Percentiles rank a stretch among this genome's conserved stretches.
These are phyloP conservation scores for Anisodus tanguticus DNA, from an alignment of 257 asterid genomes.

Conservation along the genomic window DNA sequence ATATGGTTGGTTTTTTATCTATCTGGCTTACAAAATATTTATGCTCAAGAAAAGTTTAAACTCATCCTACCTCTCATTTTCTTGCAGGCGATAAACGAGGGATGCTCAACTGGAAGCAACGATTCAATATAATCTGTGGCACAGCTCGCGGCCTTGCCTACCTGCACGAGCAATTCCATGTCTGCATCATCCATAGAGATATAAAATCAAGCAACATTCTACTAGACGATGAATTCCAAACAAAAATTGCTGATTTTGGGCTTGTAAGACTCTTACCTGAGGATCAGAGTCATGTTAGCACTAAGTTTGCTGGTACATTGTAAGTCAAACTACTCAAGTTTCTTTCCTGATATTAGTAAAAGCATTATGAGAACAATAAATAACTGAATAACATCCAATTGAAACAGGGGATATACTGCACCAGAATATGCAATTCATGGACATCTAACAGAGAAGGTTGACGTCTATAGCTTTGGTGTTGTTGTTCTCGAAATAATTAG, in stretches of 20 bases:
- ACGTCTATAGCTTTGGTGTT: slow-evolving; percentile 78
- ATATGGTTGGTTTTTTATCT: slow-evolving; percentile 50
- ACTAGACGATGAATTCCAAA: slow-evolving; percentile 63
- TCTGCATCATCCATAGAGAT: slow-evolving; percentile 74
- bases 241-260: slow-evolving; percentile 85
- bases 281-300: slow-evolving; percentile 77
- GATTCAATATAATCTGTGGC: slow-evolving; percentile 73
- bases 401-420: slow-evolving; percentile 79
- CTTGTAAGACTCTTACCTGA: slow-evolving; percentile 78
- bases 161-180: slow-evolving; percentile 79
- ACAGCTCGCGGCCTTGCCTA: slow-evolving; percentile 80
- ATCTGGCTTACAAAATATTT: neutral
- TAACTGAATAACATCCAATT: neutral
- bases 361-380: neutral
- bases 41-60: neutral
- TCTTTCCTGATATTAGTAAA: neutral
- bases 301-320: slow-evolving; percentile 91
- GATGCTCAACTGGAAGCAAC: slow-evolving; percentile 72
- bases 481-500: slow-evolving; percentile 73
- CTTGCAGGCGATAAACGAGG: slow-evolving; percentile 66
- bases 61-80: neutral
- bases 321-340: slow-evolving; percentile 39
- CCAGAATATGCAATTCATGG: slow-evolving; percentile 88
- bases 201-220: slow-evolving; percentile 76
- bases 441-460: slow-evolving; percentile 83